Percentiles rank a stretch among this genome's conserved stretches.
phyloP scores from a whole-genome alignment of 352 stramenopile genomes.

The Globisporangium canariense region DNA sequence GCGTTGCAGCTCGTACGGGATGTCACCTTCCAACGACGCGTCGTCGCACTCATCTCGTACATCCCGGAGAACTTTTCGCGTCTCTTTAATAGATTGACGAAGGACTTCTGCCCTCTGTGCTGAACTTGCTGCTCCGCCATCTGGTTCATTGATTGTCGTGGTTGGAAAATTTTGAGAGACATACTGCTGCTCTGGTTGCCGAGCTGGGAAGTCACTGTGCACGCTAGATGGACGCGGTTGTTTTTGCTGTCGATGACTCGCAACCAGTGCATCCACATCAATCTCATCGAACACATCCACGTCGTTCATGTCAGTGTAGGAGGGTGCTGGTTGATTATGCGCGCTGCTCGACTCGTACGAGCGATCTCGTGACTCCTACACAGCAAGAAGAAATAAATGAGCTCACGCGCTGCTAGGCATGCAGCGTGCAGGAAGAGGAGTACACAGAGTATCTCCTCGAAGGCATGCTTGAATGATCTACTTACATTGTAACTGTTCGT shows the following conservation, averaged over 20 bases:
- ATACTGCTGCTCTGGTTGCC: not conserved
- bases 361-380: constrained; percentile 1
- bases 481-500: constrained; percentile 5
- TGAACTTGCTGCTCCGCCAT: constrained; percentile 12
- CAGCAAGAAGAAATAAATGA: not conserved
- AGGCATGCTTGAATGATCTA: not conserved
- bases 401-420: not conserved
- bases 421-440: not conserved
- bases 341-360: not conserved
- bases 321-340: not conserved
- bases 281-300: constrained; percentile 32
- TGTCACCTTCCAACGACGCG: constrained; percentile 71
- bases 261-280: constrained; percentile 54
- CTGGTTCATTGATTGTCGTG: constrained; percentile 10
- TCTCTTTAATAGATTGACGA: constrained; percentile 53
- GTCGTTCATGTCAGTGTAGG: constrained; percentile 15
- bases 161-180: not conserved
- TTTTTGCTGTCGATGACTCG: constrained; percentile 37
- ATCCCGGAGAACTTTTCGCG: constrained; percentile 53
- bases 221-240: not conserved
- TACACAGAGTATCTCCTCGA: not conserved
- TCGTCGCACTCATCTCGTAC: constrained; percentile 83
- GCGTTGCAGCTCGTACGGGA: constrained; percentile 47
- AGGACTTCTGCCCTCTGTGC: constrained; percentile 30
- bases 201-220: not conserved